These are phyloP conservation scores for Thielaviopsis musarum DNA, from an alignment of 2,329 filamentous ascomycete species.

Conservation along the genomic window DNA sequence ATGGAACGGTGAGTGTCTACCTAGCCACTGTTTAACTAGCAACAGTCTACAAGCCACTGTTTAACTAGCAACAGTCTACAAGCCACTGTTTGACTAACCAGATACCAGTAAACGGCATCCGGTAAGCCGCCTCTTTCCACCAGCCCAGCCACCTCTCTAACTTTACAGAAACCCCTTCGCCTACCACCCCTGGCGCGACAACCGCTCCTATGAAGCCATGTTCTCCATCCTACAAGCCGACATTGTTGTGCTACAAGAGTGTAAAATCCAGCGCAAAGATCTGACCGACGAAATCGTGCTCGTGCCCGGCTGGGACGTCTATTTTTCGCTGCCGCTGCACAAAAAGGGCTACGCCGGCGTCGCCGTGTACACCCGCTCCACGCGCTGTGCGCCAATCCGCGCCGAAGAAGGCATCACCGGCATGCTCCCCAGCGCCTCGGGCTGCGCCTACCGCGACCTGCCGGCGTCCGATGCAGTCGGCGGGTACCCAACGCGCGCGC, in stretches of 20 bases:
- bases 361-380: conserved; percentile 82
- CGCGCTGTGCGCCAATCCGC: conserved; percentile 67
- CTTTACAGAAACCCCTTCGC: conserved; percentile 54
- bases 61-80: neutral
- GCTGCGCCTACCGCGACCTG: conserved; percentile 59
- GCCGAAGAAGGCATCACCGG: conserved; percentile 93
- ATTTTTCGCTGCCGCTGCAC: conserved; percentile 79
- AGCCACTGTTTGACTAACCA: neutral
- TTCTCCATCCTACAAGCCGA: conserved; percentile 86
- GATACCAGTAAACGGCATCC: conserved; percentile 57
- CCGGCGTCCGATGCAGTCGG: conserved; percentile 63
- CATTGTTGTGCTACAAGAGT: conserved; percentile 88
- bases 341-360: conserved; percentile 98
- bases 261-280: conserved; percentile 90
- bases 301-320: conserved; percentile 88
- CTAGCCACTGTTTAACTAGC: neutral
- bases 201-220: conserved; percentile 61
- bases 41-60: neutral
- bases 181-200: conserved; percentile 69
- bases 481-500: conserved; percentile 60
- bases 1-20: conserved; percentile 54
- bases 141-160: neutral
- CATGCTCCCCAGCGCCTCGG: conserved; percentile 50
- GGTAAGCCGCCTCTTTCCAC: conserved; percentile 28
- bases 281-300: conserved; percentile 90